Conservation (phyloP, 1,139 yeast species). For the Kodamaea ohmeri region DNA sequence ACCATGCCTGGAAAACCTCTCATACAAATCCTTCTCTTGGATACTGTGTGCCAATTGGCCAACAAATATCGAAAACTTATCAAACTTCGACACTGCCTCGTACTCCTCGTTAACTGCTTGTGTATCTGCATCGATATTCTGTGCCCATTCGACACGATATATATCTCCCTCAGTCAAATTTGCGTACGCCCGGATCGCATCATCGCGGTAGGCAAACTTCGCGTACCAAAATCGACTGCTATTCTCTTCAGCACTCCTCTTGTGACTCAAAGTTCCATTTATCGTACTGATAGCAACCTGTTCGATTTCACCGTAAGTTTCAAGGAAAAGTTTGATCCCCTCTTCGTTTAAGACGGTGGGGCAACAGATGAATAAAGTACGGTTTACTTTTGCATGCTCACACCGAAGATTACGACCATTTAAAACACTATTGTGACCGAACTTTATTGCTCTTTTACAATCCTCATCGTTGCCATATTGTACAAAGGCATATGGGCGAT, state of each 20-base stretch:
- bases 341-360: constrained; percentile 22
- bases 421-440: constrained; percentile 66
- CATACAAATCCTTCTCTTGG: constrained; percentile 51
- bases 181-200: constrained; percentile 86
- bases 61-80: constrained; percentile 69
- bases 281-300: constrained; percentile 53
- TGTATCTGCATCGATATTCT: constrained; percentile 47
- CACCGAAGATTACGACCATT: constrained; percentile 80
- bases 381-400: constrained; percentile 86
- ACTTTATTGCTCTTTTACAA: constrained; percentile 62
- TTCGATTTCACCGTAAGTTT: constrained; percentile 71
- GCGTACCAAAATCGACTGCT: constrained; percentile 61
- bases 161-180: constrained; percentile 52
- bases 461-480: constrained; percentile 74
- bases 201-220: constrained; percentile 81
- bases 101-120: constrained; percentile 11
- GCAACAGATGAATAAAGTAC: constrained; percentile 65
- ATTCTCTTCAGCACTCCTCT: not conserved
- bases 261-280: constrained; percentile 22
- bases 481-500: constrained; percentile 92
- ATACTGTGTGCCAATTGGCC: constrained; percentile 64
- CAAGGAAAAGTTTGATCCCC: constrained; percentile 39
- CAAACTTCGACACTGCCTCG: constrained; percentile 40
- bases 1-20: constrained; percentile 69
- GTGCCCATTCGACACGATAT: constrained; percentile 79